These are phyloP conservation scores for Fusarium sp. DNA, from an alignment of 2,329 filamentous ascomycete genomes.

Conservation along the genomic window DNA sequence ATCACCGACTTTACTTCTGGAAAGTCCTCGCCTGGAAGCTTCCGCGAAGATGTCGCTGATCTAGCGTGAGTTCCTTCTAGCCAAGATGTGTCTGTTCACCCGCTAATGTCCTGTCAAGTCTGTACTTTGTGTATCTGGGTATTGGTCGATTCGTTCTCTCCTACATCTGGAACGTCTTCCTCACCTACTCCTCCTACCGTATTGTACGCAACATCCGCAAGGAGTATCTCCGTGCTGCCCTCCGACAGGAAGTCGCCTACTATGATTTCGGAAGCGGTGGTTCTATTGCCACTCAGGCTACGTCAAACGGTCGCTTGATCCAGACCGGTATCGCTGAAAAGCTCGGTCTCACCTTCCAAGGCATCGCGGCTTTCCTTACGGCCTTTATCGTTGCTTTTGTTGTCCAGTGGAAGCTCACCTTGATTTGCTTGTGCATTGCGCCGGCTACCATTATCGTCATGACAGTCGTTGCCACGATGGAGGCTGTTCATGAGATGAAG, in stretches of 20 bases:
- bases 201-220: slow-evolving; percentile 65
- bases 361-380: slow-evolving; percentile 56
- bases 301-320: slow-evolving; percentile 60
- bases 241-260: slow-evolving; percentile 66
- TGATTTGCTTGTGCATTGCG: slow-evolving; percentile 57
- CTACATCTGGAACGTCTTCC: slow-evolving; percentile 62
- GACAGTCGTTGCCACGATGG: slow-evolving; percentile 52
- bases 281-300: slow-evolving; percentile 58
- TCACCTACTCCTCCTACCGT: slow-evolving; percentile 67
- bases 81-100: slow-evolving; percentile 38
- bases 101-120: slow-evolving; percentile 49
- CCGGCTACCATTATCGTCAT: slow-evolving; percentile 54
- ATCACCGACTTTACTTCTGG: slow-evolving; percentile 54
- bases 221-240: slow-evolving; percentile 64
- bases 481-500: slow-evolving; percentile 52
- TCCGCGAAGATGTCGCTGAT: slow-evolving; percentile 52
- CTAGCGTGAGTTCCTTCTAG: slow-evolving; percentile 56
- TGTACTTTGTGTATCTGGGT: slow-evolving; percentile 73
- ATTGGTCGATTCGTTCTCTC: slow-evolving; percentile 66
- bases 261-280: slow-evolving; percentile 62
- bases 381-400: slow-evolving; percentile 59
- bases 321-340: slow-evolving; percentile 60
- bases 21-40: slow-evolving; percentile 44
- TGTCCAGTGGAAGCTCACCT: slow-evolving; percentile 62
- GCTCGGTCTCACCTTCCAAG: slow-evolving; percentile 58